Evolutionary conservation across 495 filamentous ascomycete species (phyloP), one percentile per base, ranked within the genome.

Genomic region (Emericellopsis terricola): DNA sequence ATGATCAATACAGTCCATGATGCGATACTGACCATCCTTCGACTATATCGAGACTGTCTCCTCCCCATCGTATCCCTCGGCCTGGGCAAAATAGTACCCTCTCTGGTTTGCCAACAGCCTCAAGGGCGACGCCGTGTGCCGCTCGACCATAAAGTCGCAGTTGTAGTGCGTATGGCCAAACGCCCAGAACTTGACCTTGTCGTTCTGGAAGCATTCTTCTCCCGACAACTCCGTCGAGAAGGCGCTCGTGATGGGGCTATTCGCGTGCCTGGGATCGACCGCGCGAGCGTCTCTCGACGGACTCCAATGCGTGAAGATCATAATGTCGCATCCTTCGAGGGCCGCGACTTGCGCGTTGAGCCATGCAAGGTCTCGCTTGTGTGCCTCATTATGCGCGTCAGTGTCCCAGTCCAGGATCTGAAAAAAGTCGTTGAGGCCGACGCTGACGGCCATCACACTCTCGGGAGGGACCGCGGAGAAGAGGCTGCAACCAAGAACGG

Each of bases 81-180:
- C 4, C 20, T 40, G 34, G 13, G 20, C 28, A 36, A 37, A 38
- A 14, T 31, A 28, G 10, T 57, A 54, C 0, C 57, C 55, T 32
- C 41, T 43, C 40, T 59, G 55, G 36, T 59, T 57, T 6, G 49
- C 35, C 16, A 42, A 13, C 11, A 48, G 28, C 20, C 41, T 26
- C 29, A 39, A 36, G 9, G 19, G 17, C 15, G 13, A 30, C 7
- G 13, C 39, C 15, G 29, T 38, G 5, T 21, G 29, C 14, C 34
- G 28, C 16, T 37, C 29, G 13, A 47, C 46, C 13, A 34, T 32
- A 38, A 59, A 66, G 38, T 59, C 52, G 39, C 51, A 59, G 38
- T 65, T 69, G 41, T 51, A 66, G 47, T 73, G 68, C 7, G 68
- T 73, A 41, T 72, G 65, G 1, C 65, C 65, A 47, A 66, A 73